These are phyloP conservation scores for Solanum virginianum DNA, from an alignment of 257 asterid species.

Conservation along the genomic window DNA sequence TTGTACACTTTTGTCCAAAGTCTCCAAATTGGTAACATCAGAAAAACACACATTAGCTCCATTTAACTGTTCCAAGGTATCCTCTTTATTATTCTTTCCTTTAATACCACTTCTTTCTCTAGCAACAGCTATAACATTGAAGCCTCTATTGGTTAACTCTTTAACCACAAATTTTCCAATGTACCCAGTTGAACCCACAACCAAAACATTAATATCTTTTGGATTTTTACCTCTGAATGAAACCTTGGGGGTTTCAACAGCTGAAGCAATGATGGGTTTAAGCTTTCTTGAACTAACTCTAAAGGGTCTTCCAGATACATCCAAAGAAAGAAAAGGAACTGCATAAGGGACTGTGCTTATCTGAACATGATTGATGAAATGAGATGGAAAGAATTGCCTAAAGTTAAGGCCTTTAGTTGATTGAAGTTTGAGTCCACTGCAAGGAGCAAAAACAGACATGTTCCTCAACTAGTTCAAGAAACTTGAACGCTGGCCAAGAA, in stretches of 20 bases:
- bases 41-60: slow-evolving; percentile 72
- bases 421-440: slow-evolving; percentile 28
- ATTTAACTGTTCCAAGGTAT: slow-evolving; percentile 37
- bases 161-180: slow-evolving; percentile 81
- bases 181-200: slow-evolving; percentile 90
- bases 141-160: slow-evolving; percentile 71
- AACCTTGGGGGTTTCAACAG: slow-evolving; percentile 28
- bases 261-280: slow-evolving; percentile 23
- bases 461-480: slow-evolving; percentile 16
- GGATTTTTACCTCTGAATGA: slow-evolving; percentile 66
- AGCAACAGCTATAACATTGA: slow-evolving; percentile 74
- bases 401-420: slow-evolving; percentile 19
- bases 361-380: slow-evolving; percentile 30
- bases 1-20: slow-evolving; percentile 38
- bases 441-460: slow-evolving; percentile 50
- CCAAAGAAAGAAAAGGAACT: slow-evolving; percentile 25
- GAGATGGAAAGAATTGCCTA: slow-evolving; percentile 21
- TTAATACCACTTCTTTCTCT: slow-evolving; percentile 76
- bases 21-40: slow-evolving; percentile 60
- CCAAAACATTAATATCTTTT: slow-evolving; percentile 56
- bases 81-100: slow-evolving; percentile 58
- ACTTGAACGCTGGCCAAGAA: not conserved
- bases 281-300: slow-evolving; percentile 15
- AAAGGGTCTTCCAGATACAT: slow-evolving; percentile 13
- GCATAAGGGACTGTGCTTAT: slow-evolving; percentile 28